phyloP scores from a whole-genome alignment of 257 asterid species.

The Solanum commersonii region DNA sequence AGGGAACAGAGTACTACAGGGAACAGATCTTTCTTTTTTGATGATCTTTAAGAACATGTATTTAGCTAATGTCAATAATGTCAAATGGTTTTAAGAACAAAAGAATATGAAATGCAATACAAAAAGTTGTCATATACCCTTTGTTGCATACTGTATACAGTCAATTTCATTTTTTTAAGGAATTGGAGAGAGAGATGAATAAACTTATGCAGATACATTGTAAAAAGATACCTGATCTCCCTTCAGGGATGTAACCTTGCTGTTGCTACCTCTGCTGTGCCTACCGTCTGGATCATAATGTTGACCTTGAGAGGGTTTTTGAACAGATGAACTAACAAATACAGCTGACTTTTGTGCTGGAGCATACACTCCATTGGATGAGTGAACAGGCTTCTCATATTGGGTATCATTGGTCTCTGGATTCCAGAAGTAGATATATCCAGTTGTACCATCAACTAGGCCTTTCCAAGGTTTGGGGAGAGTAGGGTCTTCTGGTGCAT shows the following conservation, averaged over 20 bases:
- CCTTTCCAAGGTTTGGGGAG: slow-evolving; percentile 98
- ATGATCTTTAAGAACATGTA: background rate
- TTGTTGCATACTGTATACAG: background rate
- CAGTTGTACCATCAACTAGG: slow-evolving; percentile 77
- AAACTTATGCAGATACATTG: background rate
- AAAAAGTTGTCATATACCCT: background rate
- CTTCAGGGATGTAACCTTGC: slow-evolving; percentile 28
- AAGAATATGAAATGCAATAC: background rate
- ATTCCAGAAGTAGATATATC: slow-evolving; percentile 89
- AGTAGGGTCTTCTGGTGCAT: slow-evolving; percentile 94
- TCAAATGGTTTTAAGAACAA: background rate
- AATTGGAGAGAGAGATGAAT: background rate
- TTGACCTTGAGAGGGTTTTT: slow-evolving; percentile 40
- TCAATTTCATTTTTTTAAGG: background rate
- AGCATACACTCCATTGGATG: slow-evolving; percentile 23
- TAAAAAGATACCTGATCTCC: slow-evolving; percentile 32
- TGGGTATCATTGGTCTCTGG: slow-evolving; percentile 93
- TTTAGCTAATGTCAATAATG: background rate
- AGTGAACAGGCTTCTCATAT: slow-evolving; percentile 68
- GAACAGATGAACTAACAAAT: slow-evolving; percentile 47
- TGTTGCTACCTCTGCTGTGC: slow-evolving; percentile 32
- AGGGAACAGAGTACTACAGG: background rate
- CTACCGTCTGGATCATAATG: slow-evolving; percentile 26
- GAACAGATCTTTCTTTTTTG: background rate
- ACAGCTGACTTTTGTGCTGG: slow-evolving; percentile 29